These are phyloP conservation scores for Phlyctochytrium arcticum DNA, from an alignment of 192 early-diverging fungal species.

Conservation along the genomic window DNA sequence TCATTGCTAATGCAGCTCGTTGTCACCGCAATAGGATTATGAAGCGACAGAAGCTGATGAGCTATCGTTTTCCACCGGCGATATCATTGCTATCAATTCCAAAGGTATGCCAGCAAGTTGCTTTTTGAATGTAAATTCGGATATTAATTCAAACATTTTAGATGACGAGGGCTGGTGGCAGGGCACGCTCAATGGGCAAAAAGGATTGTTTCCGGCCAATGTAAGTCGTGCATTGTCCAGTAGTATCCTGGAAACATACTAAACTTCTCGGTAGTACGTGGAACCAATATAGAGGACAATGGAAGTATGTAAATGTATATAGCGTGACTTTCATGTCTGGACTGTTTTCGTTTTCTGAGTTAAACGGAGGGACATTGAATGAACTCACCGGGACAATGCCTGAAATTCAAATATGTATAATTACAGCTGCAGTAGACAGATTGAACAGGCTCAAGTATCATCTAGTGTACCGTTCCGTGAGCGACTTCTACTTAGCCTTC, in stretches of 20 bases:
- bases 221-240: background rate
- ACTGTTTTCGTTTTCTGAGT: background rate
- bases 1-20: no score
- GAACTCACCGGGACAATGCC: no score
- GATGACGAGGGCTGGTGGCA: constrained; percentile 56
- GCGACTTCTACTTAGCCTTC: no score
- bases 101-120: constrained; percentile 23
- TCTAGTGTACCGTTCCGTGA: no score
- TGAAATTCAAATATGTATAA: no score
- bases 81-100: constrained; percentile 51
- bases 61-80: constrained; percentile 58
- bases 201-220: constrained; percentile 49
- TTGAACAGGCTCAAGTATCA: no score
- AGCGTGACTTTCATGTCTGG: background rate
- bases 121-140: background rate
- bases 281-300: background rate
- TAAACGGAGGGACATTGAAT: no score
- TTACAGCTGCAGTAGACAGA: no score
- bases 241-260: background rate
- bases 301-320: background rate
- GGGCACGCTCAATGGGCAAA: constrained; percentile 40
- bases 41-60: constrained; percentile 55
- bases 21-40: constrained; percentile 51
- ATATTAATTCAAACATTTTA: no score
- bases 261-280: background rate